phyloP scores from a whole-genome alignment of 495 filamentous ascomycete genomes.

The Immersiella caudata region DNA sequence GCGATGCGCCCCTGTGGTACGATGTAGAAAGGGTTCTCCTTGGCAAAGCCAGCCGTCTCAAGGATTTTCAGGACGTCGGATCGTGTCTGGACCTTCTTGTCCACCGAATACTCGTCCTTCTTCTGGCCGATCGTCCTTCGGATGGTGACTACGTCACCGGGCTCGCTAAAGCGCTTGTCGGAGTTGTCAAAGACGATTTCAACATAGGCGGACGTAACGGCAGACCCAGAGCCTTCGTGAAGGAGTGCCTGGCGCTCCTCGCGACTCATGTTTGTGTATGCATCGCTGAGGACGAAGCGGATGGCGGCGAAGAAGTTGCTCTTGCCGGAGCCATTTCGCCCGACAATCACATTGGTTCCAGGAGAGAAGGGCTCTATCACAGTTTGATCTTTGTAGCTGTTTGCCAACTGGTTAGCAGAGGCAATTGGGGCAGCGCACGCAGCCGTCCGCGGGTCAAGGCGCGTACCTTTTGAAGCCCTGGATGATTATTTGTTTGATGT shows the following conservation, averaged over 20 bases:
- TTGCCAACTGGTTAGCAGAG: constrained; percentile 22
- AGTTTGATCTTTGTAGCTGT: constrained; percentile 98
- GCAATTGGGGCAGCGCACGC: background rate
- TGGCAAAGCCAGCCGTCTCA: constrained; percentile 94
- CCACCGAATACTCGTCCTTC: constrained; percentile 97
- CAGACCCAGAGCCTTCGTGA: constrained; percentile 95
- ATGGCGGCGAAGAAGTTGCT: constrained; percentile 99
- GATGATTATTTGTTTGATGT: constrained; percentile 99
- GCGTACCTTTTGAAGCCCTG: constrained; percentile 97
- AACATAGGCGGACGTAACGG: constrained; percentile 98
- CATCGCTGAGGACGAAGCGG: constrained; percentile 97
- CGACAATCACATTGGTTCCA: constrained; percentile 98
- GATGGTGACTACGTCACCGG: constrained; percentile 84
- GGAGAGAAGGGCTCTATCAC: constrained; percentile 98
- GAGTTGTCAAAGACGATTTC: constrained; percentile 99
- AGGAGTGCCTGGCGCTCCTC: constrained; percentile 95
- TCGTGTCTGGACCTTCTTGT: constrained; percentile 94
- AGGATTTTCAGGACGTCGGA: constrained; percentile 93
- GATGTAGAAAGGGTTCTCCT: constrained; percentile 98
- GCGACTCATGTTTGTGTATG: constrained; percentile 92
- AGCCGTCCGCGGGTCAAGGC: constrained; percentile 5
- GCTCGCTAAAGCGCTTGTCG: constrained; percentile 94
- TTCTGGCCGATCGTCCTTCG: constrained; percentile 94
- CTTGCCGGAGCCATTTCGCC: constrained; percentile 98
- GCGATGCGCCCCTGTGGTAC: constrained; percentile 97